These are phyloP conservation scores for Magnusiomyces suaveolens DNA, from an alignment of 1,139 yeast species.

Conservation along the genomic window DNA sequence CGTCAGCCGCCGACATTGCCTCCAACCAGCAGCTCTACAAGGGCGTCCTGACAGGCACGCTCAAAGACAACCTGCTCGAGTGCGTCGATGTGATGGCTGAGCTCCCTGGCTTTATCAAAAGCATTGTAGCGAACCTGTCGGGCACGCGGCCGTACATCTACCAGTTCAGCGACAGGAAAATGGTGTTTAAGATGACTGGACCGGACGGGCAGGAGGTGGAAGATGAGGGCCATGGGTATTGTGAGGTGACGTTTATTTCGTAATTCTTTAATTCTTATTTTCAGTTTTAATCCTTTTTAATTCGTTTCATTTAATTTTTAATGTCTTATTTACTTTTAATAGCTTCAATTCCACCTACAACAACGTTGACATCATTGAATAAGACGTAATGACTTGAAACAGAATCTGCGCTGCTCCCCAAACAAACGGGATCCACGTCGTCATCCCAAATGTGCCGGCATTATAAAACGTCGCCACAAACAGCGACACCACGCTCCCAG, in stretches of 20 bases:
- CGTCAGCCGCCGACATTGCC: slow-evolving; percentile 29
- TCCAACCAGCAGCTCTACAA: slow-evolving; percentile 37
- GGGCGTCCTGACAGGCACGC: slow-evolving; percentile 23
- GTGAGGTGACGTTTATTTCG: slow-evolving; percentile 65
- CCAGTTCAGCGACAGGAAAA: slow-evolving; percentile 60
- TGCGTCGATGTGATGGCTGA: slow-evolving; percentile 97
- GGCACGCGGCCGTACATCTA: slow-evolving; percentile 94
- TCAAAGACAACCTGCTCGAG: slow-evolving; percentile 52
- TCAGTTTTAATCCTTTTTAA: too few relatives aligned
- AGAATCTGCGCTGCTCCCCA: slow-evolving; percentile 67
- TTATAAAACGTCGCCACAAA: slow-evolving; percentile 57
- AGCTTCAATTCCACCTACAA: too few relatives aligned
- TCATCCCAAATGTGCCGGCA: slow-evolving; percentile 64
- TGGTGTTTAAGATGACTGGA: slow-evolving; percentile 24
- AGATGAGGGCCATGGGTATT: slow-evolving; percentile 64
- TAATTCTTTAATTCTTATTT: too few relatives aligned
- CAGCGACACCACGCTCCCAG: slow-evolving; percentile 71
- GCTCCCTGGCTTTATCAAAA: slow-evolving; percentile 87
- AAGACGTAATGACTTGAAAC: slow-evolving; percentile 57
- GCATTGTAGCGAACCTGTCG: slow-evolving; percentile 85
- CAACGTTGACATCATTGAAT: slow-evolving; percentile 42
- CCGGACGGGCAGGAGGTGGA: slow-evolving; percentile 24
- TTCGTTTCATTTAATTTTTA: too few relatives aligned
- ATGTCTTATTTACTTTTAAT: too few relatives aligned
- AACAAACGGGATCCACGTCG: slow-evolving; percentile 87